Base-by-base conservation (phyloP, 441 rosid genomes). In the Erodium trifolium region DNA sequence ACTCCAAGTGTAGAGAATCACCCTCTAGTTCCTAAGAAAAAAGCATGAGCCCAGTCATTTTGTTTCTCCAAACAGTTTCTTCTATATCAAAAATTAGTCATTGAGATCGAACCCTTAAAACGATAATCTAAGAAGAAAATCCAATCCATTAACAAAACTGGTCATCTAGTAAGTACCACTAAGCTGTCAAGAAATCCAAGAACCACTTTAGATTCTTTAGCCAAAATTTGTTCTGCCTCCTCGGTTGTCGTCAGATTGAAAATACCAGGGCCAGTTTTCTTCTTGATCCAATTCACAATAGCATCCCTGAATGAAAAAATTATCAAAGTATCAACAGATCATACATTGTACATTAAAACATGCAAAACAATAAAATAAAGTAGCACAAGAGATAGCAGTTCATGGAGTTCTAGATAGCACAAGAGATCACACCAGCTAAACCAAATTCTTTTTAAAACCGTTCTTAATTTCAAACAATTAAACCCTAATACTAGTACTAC, bases 201-300 rank as follows among this genome's bases (percentile, higher is more conserved):
- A 71, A 84, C 97, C 74, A 92, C 76, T 83, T 85, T 91, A 77
- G 75, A 75, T 63, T 88, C 96, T 68, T 96, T 83, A 31, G 96
- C 86, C 87, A 87, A 79, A 64, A 88, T 69, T 45, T 82, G 82
- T 75, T 94, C 97, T 0, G 97, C 98, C 68, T 94, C 98, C 34
- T 88, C 97, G 76, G 82, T 60, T 59, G 94, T 86, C 18, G 97
- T 88, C 16, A 93, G 41, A 63, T 94, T 92, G 78, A 74, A 43
- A 17, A 92, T 78, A 69, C 96, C 88, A 75, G 99, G 97, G 68
- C 96, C 99, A n/a, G 73, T 86, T 81, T 91, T 94, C 97, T 94
- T 94, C 85, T 86, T 92, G 75, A 94, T 88, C 97, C 96, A 94
- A 11, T 91, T 85, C 73, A 94, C 88, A 39, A 94, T 87, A 49